Base-by-base conservation (phyloP, 2,329 filamentous ascomycete genomes). In the Paramyrothecium roridum region DNA sequence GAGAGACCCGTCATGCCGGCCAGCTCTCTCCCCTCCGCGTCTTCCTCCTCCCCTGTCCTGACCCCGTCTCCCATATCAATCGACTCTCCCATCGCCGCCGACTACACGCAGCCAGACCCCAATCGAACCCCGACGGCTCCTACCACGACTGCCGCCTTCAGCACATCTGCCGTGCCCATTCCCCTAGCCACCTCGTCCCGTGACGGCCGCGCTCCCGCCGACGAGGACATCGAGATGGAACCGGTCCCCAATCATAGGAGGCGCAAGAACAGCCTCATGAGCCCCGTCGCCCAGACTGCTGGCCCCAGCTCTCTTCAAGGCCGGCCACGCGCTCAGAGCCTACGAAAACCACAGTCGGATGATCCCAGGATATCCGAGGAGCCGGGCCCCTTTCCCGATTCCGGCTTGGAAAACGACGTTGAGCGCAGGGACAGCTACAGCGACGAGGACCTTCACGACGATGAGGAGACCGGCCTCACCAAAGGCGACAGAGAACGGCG, bases 401-500 rank as follows among this genome's bases (percentile, higher is more conserved):
- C 67, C 3, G 70, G 75, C 59, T 77, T 80, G 6, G 10, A 37
- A 8, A 34, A 37, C 16, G 26, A 30, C n/a, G 12, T 10, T 17
- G 13, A 40, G 21, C 16, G 12, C 8, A 26, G 49, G 53, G 83
- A 86, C 62, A 77, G 83, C 63, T 80, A 84, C 53, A 86, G 86
- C 26, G 88, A 91, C 61, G 87, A 91, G 60, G 89, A 89, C 49
- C 70, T 90, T 26, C 85, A 90, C 57, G 90, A 93, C 63, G 93
- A 97, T 67, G 93, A 96, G 74, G 93, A 97, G 79, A 90, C 90
- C 2, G 93, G 92, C 1, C 77, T 97, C 62, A 96, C 91, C 40
- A 81, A 82, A 57, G 83, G 85, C 65, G 89, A 93, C 65, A 84
- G 85, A 69, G 81, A 83, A 61, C 84, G 87, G 67, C 86, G 87